Base-by-base conservation (phyloP, 1,284 basidiomycete genomes). In the Moesziomyces antarcticus region DNA sequence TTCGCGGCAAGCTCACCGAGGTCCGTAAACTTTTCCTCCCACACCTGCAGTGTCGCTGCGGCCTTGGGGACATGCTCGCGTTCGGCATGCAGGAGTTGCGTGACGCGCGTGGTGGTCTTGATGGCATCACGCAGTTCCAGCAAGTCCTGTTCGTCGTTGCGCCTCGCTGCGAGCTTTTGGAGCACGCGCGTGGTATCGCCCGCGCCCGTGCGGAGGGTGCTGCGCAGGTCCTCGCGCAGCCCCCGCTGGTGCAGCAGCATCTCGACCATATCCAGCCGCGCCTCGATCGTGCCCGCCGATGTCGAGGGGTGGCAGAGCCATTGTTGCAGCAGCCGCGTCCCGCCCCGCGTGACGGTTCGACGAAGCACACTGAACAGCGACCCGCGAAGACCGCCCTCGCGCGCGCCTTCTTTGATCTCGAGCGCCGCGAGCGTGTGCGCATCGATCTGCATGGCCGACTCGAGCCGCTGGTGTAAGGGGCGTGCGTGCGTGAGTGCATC, bases 131-230 rank as follows among this genome's bases (percentile, higher is more conserved):
- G 51, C 6, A 83, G 61, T 55, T 81, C 79, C 9, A 83, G 56
- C 40, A 83, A 54, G 56, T 83, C 82, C 58, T 83, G 79, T 50
- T 78, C 81, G 47, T 82, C 78, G 42, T 75, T 77, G 18, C 82
- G 50, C 14, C 71, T 47, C 27, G 79, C 69, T 7, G 67, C 56
- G 18, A 83, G 58, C 24, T 79, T 74, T 49, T 82, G 82, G 35
- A 83, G 44, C n/a, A 77, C 73, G 5, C 82, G 68, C 7, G 60
- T 59, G 13, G 81, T 72, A 49, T 83, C 82, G 5, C 82, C 82
- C 14, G 72, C 73, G 5, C 77, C 69, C 3, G 40, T 50, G 16
- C 78, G 53, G 24, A 82, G 42, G 3, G 60, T 37, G 2, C 21
- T 16, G 2, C 79, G 59, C 4, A 82, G 27, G 44, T 83, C 82